Percentiles rank a stretch among this genome's conserved stretches.
Conservation (phyloP, 2,329 filamentous ascomycete species). For the Talaromyces sp. region DNA sequence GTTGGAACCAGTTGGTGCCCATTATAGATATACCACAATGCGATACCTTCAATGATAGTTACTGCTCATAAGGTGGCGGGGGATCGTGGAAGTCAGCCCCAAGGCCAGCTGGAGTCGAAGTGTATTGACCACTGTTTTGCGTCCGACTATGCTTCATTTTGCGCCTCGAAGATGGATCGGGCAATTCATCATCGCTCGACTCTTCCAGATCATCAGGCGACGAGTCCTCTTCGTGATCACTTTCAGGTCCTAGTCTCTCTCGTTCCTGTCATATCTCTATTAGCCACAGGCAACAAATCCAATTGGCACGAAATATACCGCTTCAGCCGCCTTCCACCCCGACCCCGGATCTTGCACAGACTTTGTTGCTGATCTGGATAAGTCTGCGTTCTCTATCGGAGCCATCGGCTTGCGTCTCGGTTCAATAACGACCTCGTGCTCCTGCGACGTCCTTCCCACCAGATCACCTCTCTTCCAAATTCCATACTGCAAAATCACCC, state of each 20-base stretch:
- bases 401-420: neutral
- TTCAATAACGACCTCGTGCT: conserved; percentile 17
- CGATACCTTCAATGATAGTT: neutral
- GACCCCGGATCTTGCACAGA: conserved; percentile 19
- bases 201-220: conserved; percentile 9
- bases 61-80: conserved; percentile 15
- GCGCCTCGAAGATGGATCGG: neutral
- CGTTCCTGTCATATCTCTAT: neutral
- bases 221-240: neutral
- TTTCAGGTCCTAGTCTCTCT: neutral
- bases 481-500: conserved; percentile 22
- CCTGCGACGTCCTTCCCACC: conserved; percentile 19
- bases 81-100: conserved; percentile 8
- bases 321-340: conserved; percentile 19
- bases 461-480: conserved; percentile 23
- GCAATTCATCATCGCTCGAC: conserved; percentile 4
- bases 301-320: neutral
- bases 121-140: neutral
- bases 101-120: neutral
- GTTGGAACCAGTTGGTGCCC: neutral
- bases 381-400: neutral
- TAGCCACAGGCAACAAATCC: neutral
- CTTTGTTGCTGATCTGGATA: conserved; percentile 11
- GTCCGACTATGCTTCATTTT: neutral
- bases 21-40: neutral